Conservation (phyloP, 768 basidiomycete species). For the Xanthoconium stramineum region DNA sequence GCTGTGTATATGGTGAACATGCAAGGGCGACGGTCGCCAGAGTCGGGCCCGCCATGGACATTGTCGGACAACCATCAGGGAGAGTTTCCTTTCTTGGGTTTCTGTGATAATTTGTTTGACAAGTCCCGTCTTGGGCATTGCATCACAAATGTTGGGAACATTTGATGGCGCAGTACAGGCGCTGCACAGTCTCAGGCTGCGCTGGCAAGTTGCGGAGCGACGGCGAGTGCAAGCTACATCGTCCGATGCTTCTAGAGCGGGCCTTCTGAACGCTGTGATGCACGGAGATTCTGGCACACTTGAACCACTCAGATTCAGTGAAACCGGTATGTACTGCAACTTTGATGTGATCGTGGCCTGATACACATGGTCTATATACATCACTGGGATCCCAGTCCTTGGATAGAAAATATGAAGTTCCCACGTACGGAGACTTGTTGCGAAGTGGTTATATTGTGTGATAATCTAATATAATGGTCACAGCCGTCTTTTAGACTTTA, state of each 20-base stretch:
- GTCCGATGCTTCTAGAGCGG: too few species aligned
- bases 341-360: neutral
- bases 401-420: neutral
- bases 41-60: slow-evolving; percentile 14
- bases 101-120: neutral
- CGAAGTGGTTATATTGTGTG: too few species aligned
- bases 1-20: neutral
- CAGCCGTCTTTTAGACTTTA: neutral
- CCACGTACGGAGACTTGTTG: too few species aligned
- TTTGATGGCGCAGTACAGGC: too few species aligned
- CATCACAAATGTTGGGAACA: neutral
- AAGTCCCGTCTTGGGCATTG: neutral
- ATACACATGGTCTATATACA: neutral
- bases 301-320: neutral
- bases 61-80: slow-evolving; percentile 20
- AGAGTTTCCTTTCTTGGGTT: slow-evolving; percentile 14
- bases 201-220: too few species aligned
- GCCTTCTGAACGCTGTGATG: too few species aligned
- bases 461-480: neutral
- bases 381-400: neutral
- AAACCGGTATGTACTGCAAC: neutral
- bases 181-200: too few species aligned
- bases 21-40: slow-evolving; percentile 1
- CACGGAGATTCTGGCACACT: too few species aligned
- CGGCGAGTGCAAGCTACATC: too few species aligned